Evolutionary conservation across 225 moss, liverwort and hornwort genomes (phyloP), one percentile per base, ranked within the genome.

Genomic region (Lunularia cruciata): DNA sequence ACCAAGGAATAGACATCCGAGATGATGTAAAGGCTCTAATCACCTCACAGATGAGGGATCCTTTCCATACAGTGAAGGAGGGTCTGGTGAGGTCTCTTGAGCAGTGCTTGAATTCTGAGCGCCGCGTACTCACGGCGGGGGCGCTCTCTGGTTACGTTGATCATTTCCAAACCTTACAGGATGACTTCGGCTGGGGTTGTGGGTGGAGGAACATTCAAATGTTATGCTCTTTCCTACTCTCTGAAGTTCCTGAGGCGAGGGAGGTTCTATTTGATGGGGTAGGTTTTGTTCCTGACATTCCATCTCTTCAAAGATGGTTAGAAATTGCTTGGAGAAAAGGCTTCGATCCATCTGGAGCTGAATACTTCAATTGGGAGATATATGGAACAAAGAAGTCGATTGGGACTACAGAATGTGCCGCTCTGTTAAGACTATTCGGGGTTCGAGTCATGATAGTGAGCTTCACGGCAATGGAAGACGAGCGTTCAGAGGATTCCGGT

Each of bases 161-260:
- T 79, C 91, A 88, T 35, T 88, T 86, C 19, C 86, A 88, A 68
- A 91, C 88, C 61, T 78, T 83, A 11, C 81, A 85, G 25, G 51
- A 79, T 54, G 90, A 91, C 63, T 76, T 88, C 15, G 90, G 90
- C 8, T 91, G 90, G 90, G 90, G 90, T 2, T 91, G 90, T 47
- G 90, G 90, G 28, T 91, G 90, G 90, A 73, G 90, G 45, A 90
- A 90, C 74, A 90, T 90, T 19, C 90, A 90, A 63, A 90, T 90
- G 75, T 65, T 91, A 33, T 76, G 79, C 19, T 91, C 90, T 12
- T 80, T 83, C 54, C 70, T 91, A 72, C 62, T 88, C 0, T 60
- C 71, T 59, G 70, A 84, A n/a, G 70, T 84, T 53, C 77, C 49
- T 25, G 81, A 73, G 22, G 84, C 84, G 4, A 79, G 75, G 2